These are phyloP conservation scores for Anthracocystis setariae DNA, from an alignment of 1,284 basidiomycete species.

Conservation along the genomic window DNA sequence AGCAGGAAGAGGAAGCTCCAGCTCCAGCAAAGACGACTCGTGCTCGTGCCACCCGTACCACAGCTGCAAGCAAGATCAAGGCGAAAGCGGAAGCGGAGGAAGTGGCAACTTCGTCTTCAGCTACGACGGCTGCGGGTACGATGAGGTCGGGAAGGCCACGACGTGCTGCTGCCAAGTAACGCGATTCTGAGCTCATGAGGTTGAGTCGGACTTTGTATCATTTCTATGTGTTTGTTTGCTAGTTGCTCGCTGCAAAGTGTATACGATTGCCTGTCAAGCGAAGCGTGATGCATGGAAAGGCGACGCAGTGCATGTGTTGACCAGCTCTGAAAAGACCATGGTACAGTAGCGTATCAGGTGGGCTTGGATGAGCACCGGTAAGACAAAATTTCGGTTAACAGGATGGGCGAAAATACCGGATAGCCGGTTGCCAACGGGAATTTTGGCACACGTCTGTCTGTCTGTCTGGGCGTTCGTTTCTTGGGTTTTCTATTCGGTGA, in stretches of 20 bases:
- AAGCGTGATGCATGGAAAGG: no score
- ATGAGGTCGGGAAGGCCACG: conserved; percentile 17
- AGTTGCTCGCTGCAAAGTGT: not conserved
- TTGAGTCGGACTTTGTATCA: not conserved
- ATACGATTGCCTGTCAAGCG: no score
- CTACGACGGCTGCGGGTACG: conserved; percentile 15
- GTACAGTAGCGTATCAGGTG: no score
- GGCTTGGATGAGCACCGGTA: no score
- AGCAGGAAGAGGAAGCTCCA: not conserved
- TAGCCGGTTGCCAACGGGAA: no score
- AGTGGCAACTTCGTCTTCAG: conserved; percentile 6
- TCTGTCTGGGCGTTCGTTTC: not conserved
- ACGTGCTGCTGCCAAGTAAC: conserved; percentile 20
- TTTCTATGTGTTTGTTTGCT: not conserved
- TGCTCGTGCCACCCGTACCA: conserved; percentile 3
- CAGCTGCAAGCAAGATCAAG: conserved; percentile 3
- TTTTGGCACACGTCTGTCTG: not conserved
- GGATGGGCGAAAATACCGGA: no score
- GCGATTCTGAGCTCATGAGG: not conserved
- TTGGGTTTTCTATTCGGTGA: no score
- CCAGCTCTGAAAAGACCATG: no score
- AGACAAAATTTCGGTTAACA: no score
- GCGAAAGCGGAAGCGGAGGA: conserved; percentile 12
- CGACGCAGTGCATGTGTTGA: no score
- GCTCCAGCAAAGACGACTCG: conserved; percentile 1